Conservation (phyloP, 352 stramenopile species). For the Phytophthora cactorum region DNA sequence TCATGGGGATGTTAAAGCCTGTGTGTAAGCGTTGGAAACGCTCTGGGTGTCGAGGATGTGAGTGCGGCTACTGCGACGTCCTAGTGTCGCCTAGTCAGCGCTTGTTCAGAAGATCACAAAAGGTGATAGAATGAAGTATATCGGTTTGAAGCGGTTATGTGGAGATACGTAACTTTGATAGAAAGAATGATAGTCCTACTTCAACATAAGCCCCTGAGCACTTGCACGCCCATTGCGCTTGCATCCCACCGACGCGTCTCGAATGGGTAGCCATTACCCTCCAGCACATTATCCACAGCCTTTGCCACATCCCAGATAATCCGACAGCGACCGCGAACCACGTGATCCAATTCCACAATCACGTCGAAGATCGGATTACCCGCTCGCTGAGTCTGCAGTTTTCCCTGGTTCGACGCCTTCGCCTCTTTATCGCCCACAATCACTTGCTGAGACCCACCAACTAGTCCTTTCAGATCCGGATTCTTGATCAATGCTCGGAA, state of each 20-base stretch:
- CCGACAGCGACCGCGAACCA: slow-evolving; percentile 55
- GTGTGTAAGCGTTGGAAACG: not conserved
- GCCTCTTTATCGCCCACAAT: slow-evolving; percentile 62
- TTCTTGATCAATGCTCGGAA: slow-evolving; percentile 88
- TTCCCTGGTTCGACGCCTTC: slow-evolving; percentile 35
- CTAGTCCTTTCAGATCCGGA: slow-evolving; percentile 70
- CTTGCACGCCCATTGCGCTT: not conserved
- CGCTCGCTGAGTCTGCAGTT: slow-evolving; percentile 51
- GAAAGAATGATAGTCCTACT: not conserved
- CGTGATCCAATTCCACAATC: slow-evolving; percentile 82
- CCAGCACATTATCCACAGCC: slow-evolving; percentile 75
- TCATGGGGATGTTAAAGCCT: slow-evolving; percentile 43
- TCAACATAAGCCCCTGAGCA: not conserved
- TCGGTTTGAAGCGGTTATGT: not conserved
- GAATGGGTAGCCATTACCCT: slow-evolving; percentile 35
- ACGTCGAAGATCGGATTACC: slow-evolving; percentile 82
- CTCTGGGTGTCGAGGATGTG: not conserved
- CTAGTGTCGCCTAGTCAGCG: not conserved
- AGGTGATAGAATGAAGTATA: not conserved
- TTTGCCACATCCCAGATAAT: slow-evolving; percentile 72
- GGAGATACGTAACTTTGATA: not conserved
- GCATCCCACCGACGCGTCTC: slow-evolving; percentile 39
- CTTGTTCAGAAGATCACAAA: not conserved
- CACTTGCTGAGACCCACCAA: slow-evolving; percentile 79
- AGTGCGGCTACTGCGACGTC: not conserved